phyloP scores from a whole-genome alignment of 2,329 filamentous ascomycete species.

The Akanthomyces lecanii region DNA sequence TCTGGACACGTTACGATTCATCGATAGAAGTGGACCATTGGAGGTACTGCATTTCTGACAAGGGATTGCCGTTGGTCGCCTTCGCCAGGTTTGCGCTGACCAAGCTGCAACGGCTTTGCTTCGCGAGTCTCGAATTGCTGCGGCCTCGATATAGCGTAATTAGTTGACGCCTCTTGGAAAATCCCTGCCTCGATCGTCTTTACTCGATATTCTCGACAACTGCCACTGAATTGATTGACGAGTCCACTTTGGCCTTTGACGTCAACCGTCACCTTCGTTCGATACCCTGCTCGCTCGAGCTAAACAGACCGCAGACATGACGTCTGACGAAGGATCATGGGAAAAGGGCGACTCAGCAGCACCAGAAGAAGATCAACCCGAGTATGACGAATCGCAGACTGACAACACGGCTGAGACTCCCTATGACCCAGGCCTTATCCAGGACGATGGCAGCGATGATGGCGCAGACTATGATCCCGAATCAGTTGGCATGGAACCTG shows the following conservation, averaged over 20 bases:
- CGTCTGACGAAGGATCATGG: constrained; percentile 44
- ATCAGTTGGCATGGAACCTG: constrained; percentile 42
- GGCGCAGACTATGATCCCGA: constrained; percentile 56
- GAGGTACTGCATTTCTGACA: neutral
- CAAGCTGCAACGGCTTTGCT: neutral
- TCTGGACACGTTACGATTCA: neutral
- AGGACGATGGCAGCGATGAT: constrained; percentile 47
- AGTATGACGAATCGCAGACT: constrained; percentile 53
- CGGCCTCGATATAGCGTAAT: constrained; percentile 23
- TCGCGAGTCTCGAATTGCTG: neutral
- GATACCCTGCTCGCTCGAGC: neutral
- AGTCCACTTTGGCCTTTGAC: neutral
- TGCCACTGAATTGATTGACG: neutral
- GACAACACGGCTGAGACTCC: constrained; percentile 46
- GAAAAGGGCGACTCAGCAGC: constrained; percentile 50
- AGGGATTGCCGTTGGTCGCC: neutral
- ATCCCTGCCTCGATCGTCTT: neutral
- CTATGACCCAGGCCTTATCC: constrained; percentile 46
- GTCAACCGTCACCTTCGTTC: neutral
- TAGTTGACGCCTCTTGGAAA: neutral
- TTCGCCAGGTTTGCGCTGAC: neutral
- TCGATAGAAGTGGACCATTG: neutral
- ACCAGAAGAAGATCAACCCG: constrained; percentile 52
- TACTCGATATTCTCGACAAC: neutral
- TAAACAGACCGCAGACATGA: constrained; percentile 26